These are phyloP conservation scores for Pisolithus thermaeus DNA, from an alignment of 1,284 basidiomycete genomes.

Conservation along the genomic window DNA sequence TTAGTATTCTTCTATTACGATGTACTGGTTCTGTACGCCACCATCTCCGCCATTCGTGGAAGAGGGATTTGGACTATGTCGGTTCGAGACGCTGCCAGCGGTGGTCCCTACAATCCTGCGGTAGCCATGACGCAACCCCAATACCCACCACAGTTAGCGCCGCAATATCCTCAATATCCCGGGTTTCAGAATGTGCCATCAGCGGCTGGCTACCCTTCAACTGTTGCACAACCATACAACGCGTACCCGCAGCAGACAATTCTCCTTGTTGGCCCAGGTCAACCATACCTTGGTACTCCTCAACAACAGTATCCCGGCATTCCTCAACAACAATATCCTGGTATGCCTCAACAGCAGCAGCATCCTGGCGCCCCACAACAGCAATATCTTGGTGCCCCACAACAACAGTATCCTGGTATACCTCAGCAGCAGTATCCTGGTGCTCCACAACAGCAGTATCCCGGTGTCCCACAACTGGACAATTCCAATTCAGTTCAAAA, in stretches of 20 bases:
- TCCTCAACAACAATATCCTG: too few relatives aligned
- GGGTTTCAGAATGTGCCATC: neutral
- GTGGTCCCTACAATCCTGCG: slow-evolving; percentile 1
- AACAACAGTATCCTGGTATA: too few relatives aligned
- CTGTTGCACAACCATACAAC: slow-evolving; percentile 3
- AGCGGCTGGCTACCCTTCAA: slow-evolving; percentile 1
- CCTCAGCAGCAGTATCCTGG: too few relatives aligned
- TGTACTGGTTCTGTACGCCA: slow-evolving; percentile 16
- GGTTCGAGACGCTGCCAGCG: slow-evolving; percentile 13
- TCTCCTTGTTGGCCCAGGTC: too few relatives aligned
- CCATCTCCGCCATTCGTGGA: slow-evolving; percentile 19
- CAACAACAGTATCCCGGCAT: too few relatives aligned
- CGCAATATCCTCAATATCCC: slow-evolving; percentile 5
- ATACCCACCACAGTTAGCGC: neutral
- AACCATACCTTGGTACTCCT: too few relatives aligned
- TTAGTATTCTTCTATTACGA: slow-evolving; percentile 22
- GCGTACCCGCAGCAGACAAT: slow-evolving; percentile 1
- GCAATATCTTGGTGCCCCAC: too few relatives aligned
- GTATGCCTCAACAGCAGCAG: too few relatives aligned
- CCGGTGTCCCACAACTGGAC: too few relatives aligned
- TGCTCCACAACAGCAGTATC: too few relatives aligned
- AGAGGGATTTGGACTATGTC: slow-evolving; percentile 20
- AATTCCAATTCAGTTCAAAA: too few relatives aligned
- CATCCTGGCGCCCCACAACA: slow-evolving; percentile 2
- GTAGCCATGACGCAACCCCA: slow-evolving; percentile 8